Conservation (phyloP, 306 rosid genomes). For the Vigna nakashimae region DNA sequence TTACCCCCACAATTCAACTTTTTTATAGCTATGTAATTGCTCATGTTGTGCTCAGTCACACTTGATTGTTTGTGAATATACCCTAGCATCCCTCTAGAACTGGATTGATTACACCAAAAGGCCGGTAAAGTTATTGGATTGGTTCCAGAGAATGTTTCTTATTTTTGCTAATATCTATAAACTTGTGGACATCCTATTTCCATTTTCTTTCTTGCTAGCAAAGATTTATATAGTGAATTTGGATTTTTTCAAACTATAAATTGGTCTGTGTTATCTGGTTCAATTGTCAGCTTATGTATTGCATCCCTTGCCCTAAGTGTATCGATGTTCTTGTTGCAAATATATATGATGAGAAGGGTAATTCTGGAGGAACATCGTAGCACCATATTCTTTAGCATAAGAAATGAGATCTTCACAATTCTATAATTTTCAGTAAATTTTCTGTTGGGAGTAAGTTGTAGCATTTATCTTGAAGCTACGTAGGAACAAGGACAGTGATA, state of each 20-base stretch:
- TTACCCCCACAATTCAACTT: neutral
- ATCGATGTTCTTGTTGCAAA: neutral
- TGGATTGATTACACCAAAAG: too few species aligned
- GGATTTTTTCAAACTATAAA: neutral
- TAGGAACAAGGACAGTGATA: neutral
- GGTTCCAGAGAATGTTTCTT: too few species aligned
- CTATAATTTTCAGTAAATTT: neutral
- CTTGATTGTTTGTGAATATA: neutral
- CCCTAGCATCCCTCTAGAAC: too few species aligned
- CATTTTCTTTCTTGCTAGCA: too few species aligned
- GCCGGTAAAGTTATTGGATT: too few species aligned
- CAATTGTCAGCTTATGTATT: constrained; percentile 3
- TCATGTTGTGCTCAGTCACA: neutral
- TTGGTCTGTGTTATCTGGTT: neutral
- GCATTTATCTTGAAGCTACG: neutral
- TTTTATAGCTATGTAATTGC: neutral
- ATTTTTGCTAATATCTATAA: too few species aligned
- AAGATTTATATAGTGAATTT: neutral
- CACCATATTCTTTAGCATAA: too few species aligned
- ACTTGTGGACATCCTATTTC: too few species aligned
- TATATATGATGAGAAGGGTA: neutral
- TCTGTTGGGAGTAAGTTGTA: neutral
- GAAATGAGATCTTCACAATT: neutral
- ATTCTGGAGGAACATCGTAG: neutral
- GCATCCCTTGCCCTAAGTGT: neutral